A percentile compares a stretch with the other conserved stretches of the same genome.
Evolutionary conservation across 768 basidiomycete species (phyloP).

Genomic region (Strobilomyces confusus): DNA sequence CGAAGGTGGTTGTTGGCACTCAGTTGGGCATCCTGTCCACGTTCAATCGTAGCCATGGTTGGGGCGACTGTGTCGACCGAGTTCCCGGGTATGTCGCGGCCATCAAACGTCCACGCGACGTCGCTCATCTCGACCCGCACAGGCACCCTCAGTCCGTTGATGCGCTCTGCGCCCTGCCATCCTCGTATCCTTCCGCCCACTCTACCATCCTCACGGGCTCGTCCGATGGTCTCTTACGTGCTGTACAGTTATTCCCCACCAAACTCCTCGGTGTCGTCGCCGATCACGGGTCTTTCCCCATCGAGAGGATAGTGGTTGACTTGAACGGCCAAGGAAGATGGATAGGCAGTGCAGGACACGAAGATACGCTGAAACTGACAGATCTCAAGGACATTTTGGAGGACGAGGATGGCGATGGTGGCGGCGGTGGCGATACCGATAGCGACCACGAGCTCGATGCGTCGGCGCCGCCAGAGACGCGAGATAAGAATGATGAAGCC

Average conservation of each 20-base stretch:
- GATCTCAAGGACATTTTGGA: conserved; percentile 76
- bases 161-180: conserved; percentile 71
- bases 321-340: conserved; percentile 60
- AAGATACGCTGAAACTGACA: conserved; percentile 80
- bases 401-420: conserved; percentile 28
- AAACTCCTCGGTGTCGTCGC: conserved; percentile 87
- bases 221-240: conserved; percentile 86
- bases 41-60: conserved; percentile 84
- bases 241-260: conserved; percentile 83
- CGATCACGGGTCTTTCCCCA: conserved; percentile 88
- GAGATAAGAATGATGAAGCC: conserved; percentile 16
- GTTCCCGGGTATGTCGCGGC: conserved; percentile 64
- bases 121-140: conserved; percentile 14
- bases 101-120: background rate
- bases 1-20: conserved; percentile 85
- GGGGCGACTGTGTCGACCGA: conserved; percentile 90
- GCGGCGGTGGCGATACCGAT: conserved; percentile 16
- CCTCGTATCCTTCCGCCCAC: conserved; percentile 55
- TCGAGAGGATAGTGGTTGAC: conserved; percentile 79
- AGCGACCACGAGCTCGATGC: conserved; percentile 16
- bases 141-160: conserved; percentile 93
- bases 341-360: conserved; percentile 92
- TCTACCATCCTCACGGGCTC: conserved; percentile 84
- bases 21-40: conserved; percentile 86
- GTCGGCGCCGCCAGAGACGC: conserved; percentile 21